Evolutionary conservation across 768 basidiomycete genomes (phyloP), one percentile per base, ranked within the genome.

Genomic region (Dacryopinax spathularia): DNA sequence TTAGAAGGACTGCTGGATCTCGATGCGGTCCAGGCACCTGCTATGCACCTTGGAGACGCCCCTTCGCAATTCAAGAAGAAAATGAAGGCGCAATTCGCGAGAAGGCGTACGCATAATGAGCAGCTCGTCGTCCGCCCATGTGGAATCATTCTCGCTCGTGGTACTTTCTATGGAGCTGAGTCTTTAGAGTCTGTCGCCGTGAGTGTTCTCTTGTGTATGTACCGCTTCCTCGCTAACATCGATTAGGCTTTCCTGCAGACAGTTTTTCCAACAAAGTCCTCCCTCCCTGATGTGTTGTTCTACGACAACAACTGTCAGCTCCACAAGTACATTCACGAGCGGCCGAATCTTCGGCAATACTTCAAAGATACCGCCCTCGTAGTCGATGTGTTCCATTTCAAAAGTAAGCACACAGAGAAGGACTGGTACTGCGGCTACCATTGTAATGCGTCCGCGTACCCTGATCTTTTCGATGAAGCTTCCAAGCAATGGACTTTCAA

Each of bases 311-410:
- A 66, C 27, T 68, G 68, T 63, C 62, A 65, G 13, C 62, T 72
- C 33, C 48, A 56, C 25, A 22, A 29, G 5, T 56, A 56, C 29
- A 3, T 56, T 29, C 25, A 22, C 3, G 48, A 18, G 2, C 33
- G 61, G 4, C 6, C 7, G 4, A 22, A 31, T 34, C 43, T 48
- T 18, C 27, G 34, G 33, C 33, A 66, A 73, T 15, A 69, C 72
- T 0, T 67, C 36, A 33, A 16, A 3, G 34, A 60, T 7, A 34
- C 34, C 4, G 41, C 60, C 13, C 18, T 31, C 4, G 33, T 77
- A 1, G 73, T 78, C 0, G 74, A 78, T 36, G 73, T 76, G 0
- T 78, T 77, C 31, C 77, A 78, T 33, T 75, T 71, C 68, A 71
- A 72, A n/a, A 69, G 66, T 22, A 77, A 77, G 62, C 77, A 77